Percentiles rank a stretch among this genome's conserved stretches.
Evolutionary conservation across 2,329 filamentous ascomycete genomes (phyloP).

Genomic region (Colletotrichum karsti): DNA sequence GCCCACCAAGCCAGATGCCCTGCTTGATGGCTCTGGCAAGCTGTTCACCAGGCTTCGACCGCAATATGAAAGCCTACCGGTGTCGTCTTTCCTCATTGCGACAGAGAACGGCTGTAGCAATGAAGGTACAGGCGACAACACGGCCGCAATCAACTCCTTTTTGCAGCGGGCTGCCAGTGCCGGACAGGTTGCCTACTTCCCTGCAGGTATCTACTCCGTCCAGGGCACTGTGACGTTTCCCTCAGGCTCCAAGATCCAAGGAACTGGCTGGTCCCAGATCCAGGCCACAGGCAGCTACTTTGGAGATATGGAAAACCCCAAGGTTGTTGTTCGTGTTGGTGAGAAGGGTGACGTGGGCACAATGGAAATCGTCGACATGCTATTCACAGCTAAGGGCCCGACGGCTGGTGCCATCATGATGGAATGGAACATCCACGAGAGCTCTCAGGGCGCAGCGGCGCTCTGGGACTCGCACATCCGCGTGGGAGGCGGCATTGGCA

Average conservation of each 20-base stretch:
- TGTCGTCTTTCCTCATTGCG: neutral
- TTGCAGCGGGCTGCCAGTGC: neutral
- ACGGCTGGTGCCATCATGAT: slow-evolving; percentile 76
- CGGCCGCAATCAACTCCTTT: slow-evolving; percentile 32
- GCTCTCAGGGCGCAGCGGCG: slow-evolving; percentile 50
- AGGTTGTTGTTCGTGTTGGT: slow-evolving; percentile 73
- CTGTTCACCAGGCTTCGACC: slow-evolving; percentile 38
- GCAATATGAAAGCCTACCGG: slow-evolving; percentile 40
- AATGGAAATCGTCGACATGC: slow-evolving; percentile 75
- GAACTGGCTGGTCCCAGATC: slow-evolving; percentile 74
- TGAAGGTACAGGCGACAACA: slow-evolving; percentile 43
- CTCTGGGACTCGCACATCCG: slow-evolving; percentile 67
- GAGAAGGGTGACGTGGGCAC: slow-evolving; percentile 65
- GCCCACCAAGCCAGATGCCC: slow-evolving; percentile 6
- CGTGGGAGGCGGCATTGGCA: slow-evolving; percentile 76
- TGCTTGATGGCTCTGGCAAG: slow-evolving; percentile 29
- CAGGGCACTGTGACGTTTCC: slow-evolving; percentile 52
- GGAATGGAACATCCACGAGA: slow-evolving; percentile 74
- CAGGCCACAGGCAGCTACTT: slow-evolving; percentile 68
- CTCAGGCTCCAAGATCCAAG: slow-evolving; percentile 72
- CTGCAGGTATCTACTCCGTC: slow-evolving; percentile 36
- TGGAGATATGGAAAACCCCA: slow-evolving; percentile 66
- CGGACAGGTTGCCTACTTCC: slow-evolving; percentile 32
- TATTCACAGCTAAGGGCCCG: slow-evolving; percentile 72
- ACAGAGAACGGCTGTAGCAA: slow-evolving; percentile 34